Base-by-base conservation (phyloP, 1,139 yeast species). In the Yamadazyma diospyri region DNA sequence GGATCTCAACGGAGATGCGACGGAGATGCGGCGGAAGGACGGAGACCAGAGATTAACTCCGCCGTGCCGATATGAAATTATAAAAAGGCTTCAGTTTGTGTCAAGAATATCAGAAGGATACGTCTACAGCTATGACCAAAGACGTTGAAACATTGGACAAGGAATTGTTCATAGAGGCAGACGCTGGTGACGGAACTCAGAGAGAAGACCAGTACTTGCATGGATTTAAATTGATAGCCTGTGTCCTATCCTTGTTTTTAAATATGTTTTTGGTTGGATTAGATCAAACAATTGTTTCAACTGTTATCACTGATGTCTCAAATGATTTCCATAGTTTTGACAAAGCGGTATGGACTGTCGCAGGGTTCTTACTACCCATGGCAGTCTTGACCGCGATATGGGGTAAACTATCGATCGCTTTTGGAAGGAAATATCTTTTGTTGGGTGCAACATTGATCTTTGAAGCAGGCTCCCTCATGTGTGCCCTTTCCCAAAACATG, bases 341-440 rank as follows among this genome's bases (percentile, higher is more conserved):
- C 11, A 66, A 76, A 43, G 61, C 77, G 22, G 78, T 78, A 8
- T 79, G 87, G 86, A 50, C 79, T 29, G 56, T 77, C 3, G 59
- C 81, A 2, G 87, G 81, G 3, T 81, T 72, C 50, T 51, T 78
- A 43, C 59, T 81, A 31, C 46, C 65, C 3, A 51, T 56, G 48
- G 53, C 68, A 1, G 65, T 61, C 2, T 56, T 64, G 36, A 54
- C 58, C 21, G 61, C 64, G 23, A 57, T 57, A 7, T 64, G 66
- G 60, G 71, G 69, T 6, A 61, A 61, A 37, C 48, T 59, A 33
- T 64, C 75, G 1, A 72, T 69, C 40, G 63, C 69, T 4, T 66
- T 69, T 46, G 76, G 76, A 12, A 53, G 76, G 29, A 69, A 68
- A 37, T 49, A 53, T 35, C 57, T 69, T 17, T 55, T 69, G 47